Conservation (phyloP, 1,139 yeast genomes). For the Nakaseomyces nivariensis region DNA sequence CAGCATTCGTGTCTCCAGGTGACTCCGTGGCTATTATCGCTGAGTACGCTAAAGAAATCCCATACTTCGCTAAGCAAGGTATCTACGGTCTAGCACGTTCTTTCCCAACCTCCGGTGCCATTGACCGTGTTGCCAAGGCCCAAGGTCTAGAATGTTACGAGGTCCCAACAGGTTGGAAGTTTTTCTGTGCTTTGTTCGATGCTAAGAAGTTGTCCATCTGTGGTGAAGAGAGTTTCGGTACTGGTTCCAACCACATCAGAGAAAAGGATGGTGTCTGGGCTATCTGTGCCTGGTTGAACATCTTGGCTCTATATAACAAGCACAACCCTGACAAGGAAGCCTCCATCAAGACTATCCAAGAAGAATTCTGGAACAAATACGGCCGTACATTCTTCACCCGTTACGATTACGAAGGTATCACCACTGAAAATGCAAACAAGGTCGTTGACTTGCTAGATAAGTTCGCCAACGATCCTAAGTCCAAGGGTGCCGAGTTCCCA, state of each 20-base stretch:
- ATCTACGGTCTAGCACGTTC: slow-evolving; percentile 93
- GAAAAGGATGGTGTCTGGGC: slow-evolving; percentile 99
- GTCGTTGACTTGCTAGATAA: slow-evolving; percentile 51
- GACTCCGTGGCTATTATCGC: slow-evolving; percentile 97
- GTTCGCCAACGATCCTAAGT: slow-evolving; percentile 35
- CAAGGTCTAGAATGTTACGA: slow-evolving; percentile 75
- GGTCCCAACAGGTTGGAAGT: slow-evolving; percentile 99
- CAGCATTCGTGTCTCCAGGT: slow-evolving; percentile 95
- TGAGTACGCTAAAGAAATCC: slow-evolving; percentile 78
- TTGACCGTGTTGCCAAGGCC: slow-evolving; percentile 79
- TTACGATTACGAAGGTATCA: slow-evolving; percentile 84
- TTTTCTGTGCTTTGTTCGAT: slow-evolving; percentile 90
- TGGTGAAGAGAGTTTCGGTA: slow-evolving; percentile 97
- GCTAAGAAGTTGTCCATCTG: slow-evolving; percentile 89
- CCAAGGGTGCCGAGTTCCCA: slow-evolving; percentile 37
- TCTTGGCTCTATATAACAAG: slow-evolving; percentile 68
- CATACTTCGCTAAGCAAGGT: slow-evolving; percentile 80
- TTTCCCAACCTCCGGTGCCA: slow-evolving; percentile 95
- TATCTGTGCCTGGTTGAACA: slow-evolving; percentile 91
- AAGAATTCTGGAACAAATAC: slow-evolving; percentile 79
- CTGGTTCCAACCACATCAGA: slow-evolving; percentile 94
- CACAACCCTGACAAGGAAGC: slow-evolving; percentile 48
- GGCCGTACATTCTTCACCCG: slow-evolving; percentile 98
- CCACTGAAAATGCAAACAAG: slow-evolving; percentile 62
- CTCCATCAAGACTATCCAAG: slow-evolving; percentile 71